phyloP scores from a whole-genome alignment of 2,329 filamentous ascomycete species.

The Thelonectria olida region DNA sequence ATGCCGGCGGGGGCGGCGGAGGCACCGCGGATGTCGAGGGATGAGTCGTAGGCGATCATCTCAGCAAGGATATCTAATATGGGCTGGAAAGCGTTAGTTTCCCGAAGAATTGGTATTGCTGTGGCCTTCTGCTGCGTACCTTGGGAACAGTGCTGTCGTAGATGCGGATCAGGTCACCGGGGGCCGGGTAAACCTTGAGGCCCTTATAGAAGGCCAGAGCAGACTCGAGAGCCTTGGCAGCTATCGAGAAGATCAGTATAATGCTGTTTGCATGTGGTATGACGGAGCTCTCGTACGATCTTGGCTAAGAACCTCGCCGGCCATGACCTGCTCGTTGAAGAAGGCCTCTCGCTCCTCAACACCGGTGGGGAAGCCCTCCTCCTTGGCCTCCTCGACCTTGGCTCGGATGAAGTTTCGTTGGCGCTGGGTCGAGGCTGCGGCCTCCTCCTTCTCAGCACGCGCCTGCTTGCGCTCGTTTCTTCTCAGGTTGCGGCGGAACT shows the following conservation, averaged over 20 bases:
- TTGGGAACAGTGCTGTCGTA: conserved; percentile 99
- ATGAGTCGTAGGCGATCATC: conserved; percentile 94
- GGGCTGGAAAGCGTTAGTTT: conserved; percentile 61
- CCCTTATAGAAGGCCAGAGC: conserved; percentile 98
- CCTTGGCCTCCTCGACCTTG: conserved; percentile 82
- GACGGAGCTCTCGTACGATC: conserved; percentile 70
- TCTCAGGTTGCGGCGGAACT: conserved; percentile 74
- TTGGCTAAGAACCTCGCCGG: conserved; percentile 83
- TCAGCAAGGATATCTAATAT: conserved; percentile 96
- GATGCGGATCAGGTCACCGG: conserved; percentile 90
- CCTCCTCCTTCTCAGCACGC: conserved; percentile 77
- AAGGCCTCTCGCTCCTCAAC: conserved; percentile 94
- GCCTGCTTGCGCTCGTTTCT: conserved; percentile 79
- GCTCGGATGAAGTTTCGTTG: conserved; percentile 79
- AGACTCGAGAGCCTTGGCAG: conserved; percentile 78
- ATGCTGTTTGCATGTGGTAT: background rate
- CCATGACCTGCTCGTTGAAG: conserved; percentile 95
- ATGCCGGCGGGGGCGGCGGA: conserved; percentile 47
- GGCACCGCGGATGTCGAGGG: conserved; percentile 66
- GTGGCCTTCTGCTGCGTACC: conserved; percentile 56
- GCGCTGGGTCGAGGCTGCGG: conserved; percentile 69
- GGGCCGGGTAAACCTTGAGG: conserved; percentile 96
- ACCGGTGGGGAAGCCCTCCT: conserved; percentile 89
- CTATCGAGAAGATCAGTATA: conserved; percentile 50
- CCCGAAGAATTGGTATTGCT: background rate